phyloP scores from a whole-genome alignment of 2,329 filamentous ascomycete species.

The Arthrobotrys pseudoclavata region DNA sequence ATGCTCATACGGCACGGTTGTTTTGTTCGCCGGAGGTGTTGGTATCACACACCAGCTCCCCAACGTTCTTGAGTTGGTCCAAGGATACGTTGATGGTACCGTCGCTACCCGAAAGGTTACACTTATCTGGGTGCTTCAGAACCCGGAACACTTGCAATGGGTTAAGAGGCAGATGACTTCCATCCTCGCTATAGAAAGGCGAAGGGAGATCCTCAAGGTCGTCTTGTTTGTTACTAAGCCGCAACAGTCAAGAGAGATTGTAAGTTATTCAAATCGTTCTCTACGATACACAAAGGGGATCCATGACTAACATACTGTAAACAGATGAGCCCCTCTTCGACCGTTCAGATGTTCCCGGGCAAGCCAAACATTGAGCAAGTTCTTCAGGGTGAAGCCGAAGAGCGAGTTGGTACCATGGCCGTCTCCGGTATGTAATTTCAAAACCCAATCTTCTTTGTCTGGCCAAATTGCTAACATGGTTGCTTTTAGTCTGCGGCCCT shows the following conservation, averaged over 20 bases:
- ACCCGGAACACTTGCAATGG: conserved; percentile 84
- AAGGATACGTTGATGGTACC: conserved; percentile 77
- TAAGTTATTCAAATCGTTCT: conserved; percentile 66
- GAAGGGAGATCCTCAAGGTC: conserved; percentile 80
- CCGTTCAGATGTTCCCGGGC: conserved; percentile 87
- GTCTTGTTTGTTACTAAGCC: conserved; percentile 82
- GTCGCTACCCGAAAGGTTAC: conserved; percentile 79
- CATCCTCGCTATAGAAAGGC: conserved; percentile 80
- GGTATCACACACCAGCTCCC: conserved; percentile 85
- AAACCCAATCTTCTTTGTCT: neutral
- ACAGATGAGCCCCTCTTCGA: conserved; percentile 75
- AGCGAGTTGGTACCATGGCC: conserved; percentile 79
- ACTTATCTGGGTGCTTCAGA: conserved; percentile 83
- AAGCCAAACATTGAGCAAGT: conserved; percentile 80
- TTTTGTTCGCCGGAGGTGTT: conserved; percentile 84
- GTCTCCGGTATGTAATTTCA: conserved; percentile 77
- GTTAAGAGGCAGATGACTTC: conserved; percentile 87
- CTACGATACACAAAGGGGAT: neutral
- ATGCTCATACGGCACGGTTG: conserved; percentile 81
- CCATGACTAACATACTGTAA: conserved; percentile 17
- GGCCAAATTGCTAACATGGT: conserved; percentile 19
- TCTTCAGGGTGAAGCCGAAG: conserved; percentile 79
- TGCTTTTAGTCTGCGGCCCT: conserved; percentile 76
- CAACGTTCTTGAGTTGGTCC: conserved; percentile 79
- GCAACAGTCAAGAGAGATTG: conserved; percentile 60